Conservation (phyloP, 2,329 filamentous ascomycete species). For the Acrocalymma vagum region DNA sequence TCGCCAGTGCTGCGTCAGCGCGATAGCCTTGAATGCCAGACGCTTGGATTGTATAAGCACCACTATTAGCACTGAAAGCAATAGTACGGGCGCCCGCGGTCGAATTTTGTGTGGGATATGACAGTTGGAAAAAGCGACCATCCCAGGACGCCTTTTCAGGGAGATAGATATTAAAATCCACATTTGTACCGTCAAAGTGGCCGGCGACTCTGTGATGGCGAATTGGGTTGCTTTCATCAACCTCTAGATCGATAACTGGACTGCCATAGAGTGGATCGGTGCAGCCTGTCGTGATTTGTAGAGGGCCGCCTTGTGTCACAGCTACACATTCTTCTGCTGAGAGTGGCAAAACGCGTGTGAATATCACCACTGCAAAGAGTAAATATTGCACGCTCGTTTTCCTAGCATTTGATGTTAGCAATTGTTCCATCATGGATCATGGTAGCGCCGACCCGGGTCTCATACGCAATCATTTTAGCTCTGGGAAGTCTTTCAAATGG, state of each 20-base stretch:
- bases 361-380: too few relatives aligned
- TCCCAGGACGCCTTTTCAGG: background rate
- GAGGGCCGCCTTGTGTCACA: too few relatives aligned
- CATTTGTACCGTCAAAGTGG: background rate
- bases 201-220: background rate
- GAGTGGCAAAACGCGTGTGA: too few relatives aligned
- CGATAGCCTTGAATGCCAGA: constrained; percentile 1
- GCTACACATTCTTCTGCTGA: too few relatives aligned
- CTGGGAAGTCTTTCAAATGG: too few relatives aligned
- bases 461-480: too few relatives aligned
- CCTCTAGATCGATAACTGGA: background rate
- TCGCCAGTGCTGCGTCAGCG: constrained; percentile 1
- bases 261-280: background rate
- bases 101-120: background rate
- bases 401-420: too few relatives aligned
- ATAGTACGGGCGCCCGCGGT: background rate
- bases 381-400: too few relatives aligned
- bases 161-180: constrained; percentile 1
- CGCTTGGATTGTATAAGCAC: constrained; percentile 1
- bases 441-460: too few relatives aligned
- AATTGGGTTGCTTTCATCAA: background rate
- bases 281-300: constrained; percentile 1
- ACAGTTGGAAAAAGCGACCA: constrained; percentile 1
- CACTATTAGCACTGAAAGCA: background rate
- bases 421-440: too few relatives aligned